Evolutionary conservation across 2,329 filamentous ascomycete species (phyloP).

Genomic region (Leptographium wingfieldii): DNA sequence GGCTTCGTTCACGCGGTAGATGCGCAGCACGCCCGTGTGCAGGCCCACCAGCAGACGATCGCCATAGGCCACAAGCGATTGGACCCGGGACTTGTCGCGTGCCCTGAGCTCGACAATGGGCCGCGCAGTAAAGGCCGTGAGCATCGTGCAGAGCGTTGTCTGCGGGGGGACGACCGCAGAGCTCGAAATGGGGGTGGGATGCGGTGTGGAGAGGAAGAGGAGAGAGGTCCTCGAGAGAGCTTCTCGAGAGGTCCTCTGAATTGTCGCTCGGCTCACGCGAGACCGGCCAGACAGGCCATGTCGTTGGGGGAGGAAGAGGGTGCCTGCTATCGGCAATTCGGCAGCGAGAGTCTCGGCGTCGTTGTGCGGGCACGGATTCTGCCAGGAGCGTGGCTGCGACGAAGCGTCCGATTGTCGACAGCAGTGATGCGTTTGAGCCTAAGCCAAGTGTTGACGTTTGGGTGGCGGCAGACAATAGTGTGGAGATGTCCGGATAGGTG

Average conservation of each 20-base stretch:
- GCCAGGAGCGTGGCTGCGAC: not conserved
- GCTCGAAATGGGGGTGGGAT: not conserved
- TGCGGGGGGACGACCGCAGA: not conserved
- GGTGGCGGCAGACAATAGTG: not conserved
- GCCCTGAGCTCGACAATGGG: constrained; percentile 94
- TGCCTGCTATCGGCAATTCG: not conserved
- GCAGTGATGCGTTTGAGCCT: not conserved
- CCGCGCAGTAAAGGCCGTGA: constrained; percentile 93
- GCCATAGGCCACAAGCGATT: constrained; percentile 86
- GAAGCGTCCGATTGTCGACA: not conserved
- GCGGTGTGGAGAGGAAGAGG: not conserved
- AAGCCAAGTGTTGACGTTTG: not conserved
- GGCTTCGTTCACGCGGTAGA: constrained; percentile 81
- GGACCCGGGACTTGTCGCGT: constrained; percentile 93
- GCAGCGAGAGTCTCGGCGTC: not conserved
- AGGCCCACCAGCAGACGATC: constrained; percentile 87
- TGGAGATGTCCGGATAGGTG: not conserved
- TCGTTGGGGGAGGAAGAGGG: not conserved
- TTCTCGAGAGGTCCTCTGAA: not conserved
- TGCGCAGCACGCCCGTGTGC: constrained; percentile 74
- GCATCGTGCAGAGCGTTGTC: constrained; percentile 46
- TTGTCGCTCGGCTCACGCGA: not conserved
- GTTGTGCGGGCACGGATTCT: not conserved
- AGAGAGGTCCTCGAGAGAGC: not conserved
- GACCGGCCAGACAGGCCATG: not conserved